Evolutionary conservation across 352 stramenopile species (phyloP).

Genomic region (Phytopythium litorale): DNA sequence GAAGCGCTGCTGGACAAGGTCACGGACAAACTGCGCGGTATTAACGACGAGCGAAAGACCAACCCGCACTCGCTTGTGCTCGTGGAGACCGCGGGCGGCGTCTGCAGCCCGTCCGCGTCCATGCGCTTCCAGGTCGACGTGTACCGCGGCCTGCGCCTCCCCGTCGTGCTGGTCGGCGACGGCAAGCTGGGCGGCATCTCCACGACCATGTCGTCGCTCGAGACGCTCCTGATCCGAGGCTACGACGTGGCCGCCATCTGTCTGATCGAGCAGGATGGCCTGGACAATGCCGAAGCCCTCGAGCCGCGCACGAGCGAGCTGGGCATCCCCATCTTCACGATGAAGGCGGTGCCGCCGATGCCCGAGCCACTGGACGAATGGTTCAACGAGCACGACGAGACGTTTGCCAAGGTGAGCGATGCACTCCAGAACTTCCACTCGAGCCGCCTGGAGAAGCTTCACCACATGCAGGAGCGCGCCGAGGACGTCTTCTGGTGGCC

Average conservation of each 20-base stretch:
- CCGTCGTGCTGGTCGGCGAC: slow-evolving; percentile 95
- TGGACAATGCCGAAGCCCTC: slow-evolving; percentile 68
- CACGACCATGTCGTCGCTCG: slow-evolving; percentile 90
- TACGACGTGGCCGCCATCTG: slow-evolving; percentile 89
- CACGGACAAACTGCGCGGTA: slow-evolving; percentile 38
- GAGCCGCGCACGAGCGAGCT: slow-evolving; percentile 56
- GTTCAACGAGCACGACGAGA: slow-evolving; percentile 41
- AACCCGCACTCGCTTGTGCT: slow-evolving; percentile 58
- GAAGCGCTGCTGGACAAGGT: slow-evolving; percentile 81
- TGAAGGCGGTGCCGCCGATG: slow-evolving; percentile 67
- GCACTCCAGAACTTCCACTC: slow-evolving; percentile 52
- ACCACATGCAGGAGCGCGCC: slow-evolving; percentile 50
- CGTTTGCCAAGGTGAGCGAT: slow-evolving; percentile 51
- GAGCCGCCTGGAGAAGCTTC: slow-evolving; percentile 46
- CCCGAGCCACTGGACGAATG: slow-evolving; percentile 70
- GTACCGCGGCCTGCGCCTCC: slow-evolving; percentile 87
- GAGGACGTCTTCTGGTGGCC: slow-evolving; percentile 91
- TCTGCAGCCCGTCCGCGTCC: slow-evolving; percentile 86
- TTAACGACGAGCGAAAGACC: slow-evolving; percentile 21
- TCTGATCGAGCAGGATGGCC: slow-evolving; percentile 71
- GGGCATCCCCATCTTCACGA: slow-evolving; percentile 71
- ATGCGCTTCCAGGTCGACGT: slow-evolving; percentile 93
- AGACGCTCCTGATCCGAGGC: slow-evolving; percentile 89
- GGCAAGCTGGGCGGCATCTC: slow-evolving; percentile 95
- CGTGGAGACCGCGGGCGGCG: slow-evolving; percentile 95